These are phyloP conservation scores for Thalassiosira mediterranea DNA, from an alignment of 352 stramenopile genomes.

Conservation along the genomic window DNA sequence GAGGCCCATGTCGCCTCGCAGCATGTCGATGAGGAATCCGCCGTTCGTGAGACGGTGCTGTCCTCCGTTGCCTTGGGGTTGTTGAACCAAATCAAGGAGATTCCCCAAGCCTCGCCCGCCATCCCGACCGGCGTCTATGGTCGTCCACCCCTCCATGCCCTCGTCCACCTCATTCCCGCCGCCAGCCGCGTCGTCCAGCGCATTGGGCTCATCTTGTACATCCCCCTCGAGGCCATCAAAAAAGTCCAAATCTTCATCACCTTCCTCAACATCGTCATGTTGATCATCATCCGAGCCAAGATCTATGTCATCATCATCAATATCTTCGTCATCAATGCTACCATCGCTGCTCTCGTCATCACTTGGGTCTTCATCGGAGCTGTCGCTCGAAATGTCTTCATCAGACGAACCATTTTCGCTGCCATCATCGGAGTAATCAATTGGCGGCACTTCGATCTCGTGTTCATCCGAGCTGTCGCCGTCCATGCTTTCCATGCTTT, in stretches of 20 bases:
- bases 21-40: slow-evolving; percentile 64
- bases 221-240: slow-evolving; percentile 25
- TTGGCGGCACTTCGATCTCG: slow-evolving; percentile 28
- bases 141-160: slow-evolving; percentile 78
- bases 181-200: slow-evolving; percentile 4
- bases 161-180: slow-evolving; percentile 16
- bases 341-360: slow-evolving; percentile 51
- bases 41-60: slow-evolving; percentile 20
- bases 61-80: slow-evolving; percentile 13
- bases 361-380: slow-evolving; percentile 19
- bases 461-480: slow-evolving; percentile 53
- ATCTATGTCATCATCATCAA: slow-evolving; percentile 28
- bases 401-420: slow-evolving; percentile 61
- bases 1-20: slow-evolving; percentile 64
- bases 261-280: slow-evolving; percentile 37
- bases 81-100: slow-evolving; percentile 39
- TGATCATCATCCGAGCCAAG: slow-evolving; percentile 30
- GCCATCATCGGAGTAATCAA: slow-evolving; percentile 32
- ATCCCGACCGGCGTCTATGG: slow-evolving; percentile 59
- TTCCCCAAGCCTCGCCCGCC: slow-evolving; percentile 34
- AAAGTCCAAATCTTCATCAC: slow-evolving; percentile 38
- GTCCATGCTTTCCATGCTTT: slow-evolving; percentile 50
- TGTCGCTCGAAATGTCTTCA: slow-evolving; percentile 14
- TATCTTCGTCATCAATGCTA: slow-evolving; percentile 13
- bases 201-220: slow-evolving; percentile 26